Evolutionary conservation across 805 yeast species (phyloP).

Genomic region (Spathaspora sp.): DNA sequence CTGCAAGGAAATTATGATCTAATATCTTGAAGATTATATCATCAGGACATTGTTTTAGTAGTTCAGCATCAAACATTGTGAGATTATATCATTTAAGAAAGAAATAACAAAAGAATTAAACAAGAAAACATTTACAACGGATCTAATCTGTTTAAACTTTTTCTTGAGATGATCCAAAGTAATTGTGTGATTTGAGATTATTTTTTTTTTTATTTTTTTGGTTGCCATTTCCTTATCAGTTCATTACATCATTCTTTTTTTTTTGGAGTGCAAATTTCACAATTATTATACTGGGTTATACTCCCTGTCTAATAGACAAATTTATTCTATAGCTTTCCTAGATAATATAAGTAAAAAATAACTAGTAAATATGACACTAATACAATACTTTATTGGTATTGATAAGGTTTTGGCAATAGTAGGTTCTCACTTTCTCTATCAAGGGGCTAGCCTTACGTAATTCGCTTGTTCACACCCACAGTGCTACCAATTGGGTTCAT

Average conservation of each 20-base stretch:
- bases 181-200: background rate
- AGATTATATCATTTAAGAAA: background rate
- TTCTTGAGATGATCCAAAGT: background rate
- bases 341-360: too few relatives aligned
- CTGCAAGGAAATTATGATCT: slow-evolving; percentile 2
- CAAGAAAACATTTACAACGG: background rate
- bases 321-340: too few relatives aligned
- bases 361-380: too few relatives aligned
- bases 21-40: slow-evolving; percentile 5
- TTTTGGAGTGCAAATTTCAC: background rate
- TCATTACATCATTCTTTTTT: background rate
- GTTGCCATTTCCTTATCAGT: background rate
- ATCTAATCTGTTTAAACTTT: background rate
- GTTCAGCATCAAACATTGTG: slow-evolving; percentile 1
- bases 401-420: too few relatives aligned
- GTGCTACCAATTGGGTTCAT: too few relatives aligned
- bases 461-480: too few relatives aligned
- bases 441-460: too few relatives aligned
- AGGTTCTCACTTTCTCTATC: too few relatives aligned
- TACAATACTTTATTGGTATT: too few relatives aligned
- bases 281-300: too few relatives aligned
- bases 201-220: background rate
- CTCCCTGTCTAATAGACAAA: too few relatives aligned
- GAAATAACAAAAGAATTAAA: background rate
- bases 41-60: slow-evolving; percentile 5